phyloP scores from a whole-genome alignment of 1,284 basidiomycete genomes.

The Ceratobasidium sp. region DNA sequence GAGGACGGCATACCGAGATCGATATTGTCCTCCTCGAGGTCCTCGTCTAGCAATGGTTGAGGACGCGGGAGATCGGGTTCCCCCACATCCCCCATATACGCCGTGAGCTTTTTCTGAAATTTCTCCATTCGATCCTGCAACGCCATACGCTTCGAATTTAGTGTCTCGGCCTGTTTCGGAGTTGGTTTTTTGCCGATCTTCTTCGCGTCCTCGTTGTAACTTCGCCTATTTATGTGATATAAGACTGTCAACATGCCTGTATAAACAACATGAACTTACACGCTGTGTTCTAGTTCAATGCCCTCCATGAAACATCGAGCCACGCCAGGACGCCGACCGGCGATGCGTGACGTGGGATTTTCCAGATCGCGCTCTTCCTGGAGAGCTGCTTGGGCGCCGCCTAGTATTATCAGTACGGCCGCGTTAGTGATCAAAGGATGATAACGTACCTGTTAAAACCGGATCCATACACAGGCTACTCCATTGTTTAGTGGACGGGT shows the following conservation, averaged over 20 bases:
- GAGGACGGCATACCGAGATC: constrained; percentile 11
- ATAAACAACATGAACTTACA: neutral
- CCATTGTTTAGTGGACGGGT: no score
- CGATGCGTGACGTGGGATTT: neutral
- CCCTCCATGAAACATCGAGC: neutral
- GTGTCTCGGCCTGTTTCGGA: neutral
- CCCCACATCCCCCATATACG: no score
- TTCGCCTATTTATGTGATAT: neutral
- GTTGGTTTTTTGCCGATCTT: neutral
- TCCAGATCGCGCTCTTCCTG: neutral
- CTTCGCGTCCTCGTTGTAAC: constrained; percentile 1
- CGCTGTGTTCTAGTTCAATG: constrained; percentile 5
- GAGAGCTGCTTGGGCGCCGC: no score
- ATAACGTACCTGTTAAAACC: no score
- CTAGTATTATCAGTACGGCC: no score
- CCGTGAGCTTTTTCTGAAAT: no score
- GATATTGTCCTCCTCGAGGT: neutral
- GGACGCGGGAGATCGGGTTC: neutral
- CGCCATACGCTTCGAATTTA: neutral
- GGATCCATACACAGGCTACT: no score
- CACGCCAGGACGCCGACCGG: neutral
- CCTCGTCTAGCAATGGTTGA: neutral
- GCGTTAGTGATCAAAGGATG: no score
- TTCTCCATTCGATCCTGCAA: neutral
- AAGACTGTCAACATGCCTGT: neutral